Evolutionary conservation across 768 basidiomycete genomes (phyloP).

Genomic region (Steccherinum ochraceum): DNA sequence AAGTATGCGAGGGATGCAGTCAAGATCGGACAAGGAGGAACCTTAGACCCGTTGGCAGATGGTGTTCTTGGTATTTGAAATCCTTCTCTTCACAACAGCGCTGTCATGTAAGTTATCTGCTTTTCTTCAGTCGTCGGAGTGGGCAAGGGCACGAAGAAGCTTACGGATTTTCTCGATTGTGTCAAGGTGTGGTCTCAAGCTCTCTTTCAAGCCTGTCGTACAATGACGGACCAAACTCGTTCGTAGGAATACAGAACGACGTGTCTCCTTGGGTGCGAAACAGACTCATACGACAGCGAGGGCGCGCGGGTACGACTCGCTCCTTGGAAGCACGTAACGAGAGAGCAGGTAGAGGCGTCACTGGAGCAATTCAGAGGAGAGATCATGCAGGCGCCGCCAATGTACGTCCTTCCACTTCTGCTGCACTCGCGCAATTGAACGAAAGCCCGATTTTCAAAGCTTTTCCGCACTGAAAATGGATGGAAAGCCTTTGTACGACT

Average conservation of each 20-base stretch:
- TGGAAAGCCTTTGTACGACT: conserved; percentile 91
- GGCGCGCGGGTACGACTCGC: conserved; percentile 74
- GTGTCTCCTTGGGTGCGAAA: conserved; percentile 88
- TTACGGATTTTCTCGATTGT: conserved; percentile 79
- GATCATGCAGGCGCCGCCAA: conserved; percentile 87
- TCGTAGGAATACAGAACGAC: conserved; percentile 85
- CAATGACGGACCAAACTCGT: background rate
- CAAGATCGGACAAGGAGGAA: conserved; percentile 92
- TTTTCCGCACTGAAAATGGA: conserved; percentile 99
- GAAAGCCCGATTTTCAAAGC: conserved; percentile 38
- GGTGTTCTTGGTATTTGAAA: conserved; percentile 39
- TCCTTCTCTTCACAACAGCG: background rate
- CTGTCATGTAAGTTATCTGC: conserved; percentile 5
- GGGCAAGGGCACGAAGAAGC: conserved; percentile 83
- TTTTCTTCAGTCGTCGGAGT: conserved; percentile 75
- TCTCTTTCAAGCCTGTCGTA: background rate
- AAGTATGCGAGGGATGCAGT: conserved; percentile 36
- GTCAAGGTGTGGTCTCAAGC: conserved; percentile 58
- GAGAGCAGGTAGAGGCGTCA: conserved; percentile 60
- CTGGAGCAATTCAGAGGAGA: conserved; percentile 77
- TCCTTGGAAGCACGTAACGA: conserved; percentile 80
- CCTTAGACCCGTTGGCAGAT: conserved; percentile 93
- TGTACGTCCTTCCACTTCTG: conserved; percentile 42
- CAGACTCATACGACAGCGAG: conserved; percentile 90
- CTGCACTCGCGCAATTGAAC: conserved; percentile 6